Evolutionary conservation across 2,329 filamentous ascomycete species (phyloP).

Genomic region (Alternaria incomplexa): DNA sequence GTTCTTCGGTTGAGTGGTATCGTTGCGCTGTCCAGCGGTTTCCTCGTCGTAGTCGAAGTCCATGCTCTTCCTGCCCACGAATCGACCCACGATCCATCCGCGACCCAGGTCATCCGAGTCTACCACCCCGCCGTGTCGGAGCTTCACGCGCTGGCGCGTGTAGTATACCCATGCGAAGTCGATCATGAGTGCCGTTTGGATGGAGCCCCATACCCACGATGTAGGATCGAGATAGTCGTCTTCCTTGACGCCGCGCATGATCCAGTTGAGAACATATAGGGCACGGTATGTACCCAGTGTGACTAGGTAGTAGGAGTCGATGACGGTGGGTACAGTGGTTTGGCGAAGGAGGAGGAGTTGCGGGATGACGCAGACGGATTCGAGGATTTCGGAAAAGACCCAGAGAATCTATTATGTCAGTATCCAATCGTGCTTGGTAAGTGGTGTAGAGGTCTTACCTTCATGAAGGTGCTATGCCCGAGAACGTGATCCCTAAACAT

Average conservation of each 20-base stretch:
- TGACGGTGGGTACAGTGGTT: slow-evolving; percentile 93
- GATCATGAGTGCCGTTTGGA: slow-evolving; percentile 88
- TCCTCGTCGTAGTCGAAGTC: slow-evolving; percentile 63
- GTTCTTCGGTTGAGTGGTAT: slow-evolving; percentile 42
- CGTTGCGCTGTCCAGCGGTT: slow-evolving; percentile 53
- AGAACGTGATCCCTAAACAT: slow-evolving; percentile 65
- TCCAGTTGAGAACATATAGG: slow-evolving; percentile 93
- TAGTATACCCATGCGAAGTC: slow-evolving; percentile 99
- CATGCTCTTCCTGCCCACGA: slow-evolving; percentile 68
- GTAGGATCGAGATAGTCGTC: slow-evolving; percentile 68
- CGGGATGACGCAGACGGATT: slow-evolving; percentile 87
- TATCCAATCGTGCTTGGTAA: not conserved
- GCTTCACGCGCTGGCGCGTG: slow-evolving; percentile 89
- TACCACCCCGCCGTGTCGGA: slow-evolving; percentile 84
- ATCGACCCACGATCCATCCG: slow-evolving; percentile 80
- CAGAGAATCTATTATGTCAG: slow-evolving; percentile 69
- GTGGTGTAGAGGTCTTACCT: slow-evolving; percentile 35
- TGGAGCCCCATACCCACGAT: slow-evolving; percentile 81
- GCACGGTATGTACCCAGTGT: slow-evolving; percentile 86
- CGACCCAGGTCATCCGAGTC: slow-evolving; percentile 87
- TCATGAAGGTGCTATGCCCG: slow-evolving; percentile 40
- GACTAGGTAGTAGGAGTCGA: slow-evolving; percentile 94
- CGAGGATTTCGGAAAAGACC: slow-evolving; percentile 89
- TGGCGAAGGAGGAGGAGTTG: slow-evolving; percentile 91
- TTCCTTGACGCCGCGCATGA: slow-evolving; percentile 68